Evolutionary conservation across 2,329 filamentous ascomycete species (phyloP).

Genomic region (Pezicula carpinea): DNA sequence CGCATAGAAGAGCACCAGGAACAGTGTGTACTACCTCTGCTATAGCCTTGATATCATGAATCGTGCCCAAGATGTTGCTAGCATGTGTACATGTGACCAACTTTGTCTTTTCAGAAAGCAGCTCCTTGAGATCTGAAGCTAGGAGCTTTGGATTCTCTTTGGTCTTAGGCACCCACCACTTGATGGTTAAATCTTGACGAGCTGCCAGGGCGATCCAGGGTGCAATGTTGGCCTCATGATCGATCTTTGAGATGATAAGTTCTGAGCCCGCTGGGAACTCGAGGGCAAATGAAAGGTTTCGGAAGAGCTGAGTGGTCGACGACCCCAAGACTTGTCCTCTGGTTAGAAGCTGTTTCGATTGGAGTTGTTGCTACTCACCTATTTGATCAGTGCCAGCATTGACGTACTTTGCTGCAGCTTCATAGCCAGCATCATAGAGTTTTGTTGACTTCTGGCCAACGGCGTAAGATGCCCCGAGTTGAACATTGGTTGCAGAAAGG

Average conservation of each 20-base stretch:
- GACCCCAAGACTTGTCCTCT: constrained; percentile 55
- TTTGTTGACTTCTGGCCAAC: constrained; percentile 54
- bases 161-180: constrained; percentile 60
- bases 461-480: constrained; percentile 67
- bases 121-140: constrained; percentile 47
- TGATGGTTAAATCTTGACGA: constrained; percentile 54
- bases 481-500: constrained; percentile 64
- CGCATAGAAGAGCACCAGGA: constrained; percentile 57
- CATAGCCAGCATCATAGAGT: constrained; percentile 54
- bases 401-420: constrained; percentile 65
- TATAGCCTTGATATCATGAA: constrained; percentile 58
- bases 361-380: constrained; percentile 32
- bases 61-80: constrained; percentile 68
- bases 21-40: constrained; percentile 42
- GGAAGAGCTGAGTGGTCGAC: constrained; percentile 72
- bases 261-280: constrained; percentile 54
- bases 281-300: constrained; percentile 60
- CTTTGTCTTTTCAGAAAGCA: constrained; percentile 61
- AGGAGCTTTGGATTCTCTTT: constrained; percentile 54
- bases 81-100: constrained; percentile 71
- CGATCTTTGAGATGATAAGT: constrained; percentile 65
- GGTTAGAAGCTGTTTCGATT: constrained; percentile 6
- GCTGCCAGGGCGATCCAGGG: constrained; percentile 67
- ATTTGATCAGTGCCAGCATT: constrained; percentile 65
- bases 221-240: constrained; percentile 75